Base-by-base conservation (phyloP, 176 grass and related monocot species). In the Ensete ventricosum region DNA sequence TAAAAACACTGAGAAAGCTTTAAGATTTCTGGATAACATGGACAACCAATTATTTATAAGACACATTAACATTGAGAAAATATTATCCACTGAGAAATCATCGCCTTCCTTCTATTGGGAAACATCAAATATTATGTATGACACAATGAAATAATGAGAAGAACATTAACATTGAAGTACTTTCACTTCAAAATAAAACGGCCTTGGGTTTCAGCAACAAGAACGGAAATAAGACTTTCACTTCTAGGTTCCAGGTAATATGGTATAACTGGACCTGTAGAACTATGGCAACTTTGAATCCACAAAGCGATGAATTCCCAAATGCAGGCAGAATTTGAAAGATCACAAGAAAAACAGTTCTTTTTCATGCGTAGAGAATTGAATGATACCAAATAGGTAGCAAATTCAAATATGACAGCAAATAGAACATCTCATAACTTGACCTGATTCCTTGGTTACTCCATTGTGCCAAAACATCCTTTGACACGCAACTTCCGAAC, bases 361-460 rank as follows among this genome's bases (percentile, higher is more conserved):
- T 8, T 19, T 58, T 43, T 43, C 17, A 10, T 60, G 1, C 9
- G 9, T 22, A 55, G 27, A 59, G 14, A 51, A 65, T 52, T 20
- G 25, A 48, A 65, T 12, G 49, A 53, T 51, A 14, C 43, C 43
- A 65, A 59, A 51, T 1, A 77, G 20, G 57, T 1, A 62, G 16
- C 22, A 64, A 50, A 81, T 59, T 19, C 50, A 74, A 52, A 60
- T 49, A 81, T 55, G 77, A 19, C 49, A 54, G 70, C 34, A 72
- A 64, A 23, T 19, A 52, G 21, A 23, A 10, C 17, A 20, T 27
- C 55, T 23, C 78, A 75, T 60, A 11, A 13, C 64, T 69, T 74
- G 48, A 95, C 96, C 86, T 99, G 83, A 99, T 99, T 43, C 96
- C 96, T 83, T 99, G 96, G 66, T 99, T 99, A 77, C 84, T 87